These are phyloP conservation scores for Populus alba DNA, from an alignment of 345 rosid genomes.

Conservation along the genomic window DNA sequence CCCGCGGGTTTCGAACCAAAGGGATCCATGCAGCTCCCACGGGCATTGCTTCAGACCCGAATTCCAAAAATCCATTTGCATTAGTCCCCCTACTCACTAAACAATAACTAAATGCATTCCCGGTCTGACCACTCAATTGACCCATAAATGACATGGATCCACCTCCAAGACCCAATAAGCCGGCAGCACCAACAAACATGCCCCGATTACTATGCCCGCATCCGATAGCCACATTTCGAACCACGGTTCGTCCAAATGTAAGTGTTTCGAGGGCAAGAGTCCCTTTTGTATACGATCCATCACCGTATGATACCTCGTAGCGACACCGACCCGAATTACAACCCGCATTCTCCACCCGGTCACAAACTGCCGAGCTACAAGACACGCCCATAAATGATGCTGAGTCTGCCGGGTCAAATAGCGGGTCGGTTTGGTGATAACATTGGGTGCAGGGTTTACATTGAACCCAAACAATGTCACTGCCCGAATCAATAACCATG, in stretches of 20 bases:
- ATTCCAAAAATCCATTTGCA: conserved; percentile 67
- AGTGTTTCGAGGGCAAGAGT: conserved; percentile 84
- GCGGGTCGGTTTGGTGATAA: conserved; percentile 86
- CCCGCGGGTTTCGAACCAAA: conserved; percentile 63
- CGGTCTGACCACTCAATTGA: conserved; percentile 81
- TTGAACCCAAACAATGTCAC: conserved; percentile 98
- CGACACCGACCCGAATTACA: conserved; percentile 77
- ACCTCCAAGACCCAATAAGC: conserved; percentile 83
- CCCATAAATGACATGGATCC: conserved; percentile 88
- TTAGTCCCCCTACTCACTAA: conserved; percentile 67
- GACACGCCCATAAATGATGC: conserved; percentile 71
- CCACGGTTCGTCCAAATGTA: conserved; percentile 55
- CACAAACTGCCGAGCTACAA: conserved; percentile 74
- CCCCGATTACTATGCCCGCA: conserved; percentile 90
- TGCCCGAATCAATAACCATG: conserved; percentile 91
- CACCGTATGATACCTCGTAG: conserved; percentile 90
- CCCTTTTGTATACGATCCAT: conserved; percentile 92
- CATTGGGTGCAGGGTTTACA: conserved; percentile 91
- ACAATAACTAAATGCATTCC: conserved; percentile 90
- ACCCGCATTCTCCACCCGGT: conserved; percentile 65
- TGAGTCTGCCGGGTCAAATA: conserved; percentile 79
- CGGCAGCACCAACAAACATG: conserved; percentile 94
- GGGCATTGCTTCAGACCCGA: conserved; percentile 75
- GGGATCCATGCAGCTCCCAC: conserved; percentile 96
- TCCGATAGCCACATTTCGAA: conserved; percentile 78